Conservation (phyloP, 148 eudicot genomes). For the Heliamphora exappendiculata region DNA sequence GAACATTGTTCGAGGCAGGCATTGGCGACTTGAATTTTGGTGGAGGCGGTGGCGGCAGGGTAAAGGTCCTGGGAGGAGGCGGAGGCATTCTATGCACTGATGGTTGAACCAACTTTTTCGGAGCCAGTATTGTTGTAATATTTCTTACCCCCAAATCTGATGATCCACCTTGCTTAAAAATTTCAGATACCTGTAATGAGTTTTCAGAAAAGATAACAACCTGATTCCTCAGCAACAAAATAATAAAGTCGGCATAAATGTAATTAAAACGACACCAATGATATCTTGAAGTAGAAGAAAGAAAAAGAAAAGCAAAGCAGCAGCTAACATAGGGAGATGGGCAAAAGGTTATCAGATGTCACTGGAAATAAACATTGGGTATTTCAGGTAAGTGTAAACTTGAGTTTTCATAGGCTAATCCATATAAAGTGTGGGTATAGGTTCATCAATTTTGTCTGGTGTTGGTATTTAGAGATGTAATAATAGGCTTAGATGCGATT, state of each 20-base stretch:
- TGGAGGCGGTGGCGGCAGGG: constrained; percentile 35
- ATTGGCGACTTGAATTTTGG: constrained; percentile 33
- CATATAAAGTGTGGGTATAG: neutral
- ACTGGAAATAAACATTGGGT: neutral
- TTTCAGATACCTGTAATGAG: constrained; percentile 46
- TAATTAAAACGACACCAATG: neutral
- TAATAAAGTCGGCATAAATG: too few relatives aligned
- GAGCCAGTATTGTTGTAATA: constrained; percentile 30
- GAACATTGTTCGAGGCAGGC: constrained; percentile 18
- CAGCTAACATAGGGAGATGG: neutral
- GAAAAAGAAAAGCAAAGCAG: neutral
- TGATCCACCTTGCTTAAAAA: constrained; percentile 27
- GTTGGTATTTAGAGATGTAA: neutral
- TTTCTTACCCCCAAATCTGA: constrained; percentile 30
- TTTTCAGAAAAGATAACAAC: constrained; percentile 26
- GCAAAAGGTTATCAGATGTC: neutral
- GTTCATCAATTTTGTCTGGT: neutral
- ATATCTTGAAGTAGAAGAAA: neutral
- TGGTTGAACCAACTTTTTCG: constrained; percentile 30
- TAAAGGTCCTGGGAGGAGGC: constrained; percentile 34
- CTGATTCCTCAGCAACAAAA: constrained; percentile 8
- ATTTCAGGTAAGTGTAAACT: neutral
- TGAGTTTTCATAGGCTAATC: constrained; percentile 1
- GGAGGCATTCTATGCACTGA: constrained; percentile 31
- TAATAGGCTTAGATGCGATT: neutral